phyloP scores from a whole-genome alignment of 306 rosid genomes.

The Dicorynia guianensis region DNA sequence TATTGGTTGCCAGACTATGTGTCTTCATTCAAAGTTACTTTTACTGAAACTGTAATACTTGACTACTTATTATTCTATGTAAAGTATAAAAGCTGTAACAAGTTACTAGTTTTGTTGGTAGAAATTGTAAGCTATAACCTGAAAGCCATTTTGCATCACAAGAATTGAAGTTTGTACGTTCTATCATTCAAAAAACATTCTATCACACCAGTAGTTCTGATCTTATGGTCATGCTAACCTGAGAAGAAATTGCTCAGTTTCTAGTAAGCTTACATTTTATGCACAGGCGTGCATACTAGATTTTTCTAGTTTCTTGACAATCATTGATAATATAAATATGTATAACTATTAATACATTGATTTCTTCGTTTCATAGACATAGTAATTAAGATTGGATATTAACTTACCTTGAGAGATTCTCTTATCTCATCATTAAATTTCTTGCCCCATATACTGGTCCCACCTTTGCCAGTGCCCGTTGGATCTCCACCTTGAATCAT shows the following conservation, averaged over 20 bases:
- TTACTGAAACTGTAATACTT: too few relatives aligned
- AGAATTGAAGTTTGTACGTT: not conserved
- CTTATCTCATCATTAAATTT: conserved; percentile 92
- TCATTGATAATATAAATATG: too few relatives aligned
- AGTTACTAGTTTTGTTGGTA: too few relatives aligned
- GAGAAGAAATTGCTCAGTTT: not conserved
- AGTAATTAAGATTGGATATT: not conserved
- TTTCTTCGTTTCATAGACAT: not conserved
- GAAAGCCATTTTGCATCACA: not conserved
- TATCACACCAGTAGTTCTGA: conserved; percentile 3
- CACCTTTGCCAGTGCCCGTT: conserved; percentile 95
- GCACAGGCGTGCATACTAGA: not conserved
- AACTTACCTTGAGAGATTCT: conserved; percentile 85
- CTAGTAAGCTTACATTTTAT: not conserved
- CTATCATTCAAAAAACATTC: conserved; percentile 5
- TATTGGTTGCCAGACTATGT: too few relatives aligned
- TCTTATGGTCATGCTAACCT: not conserved
- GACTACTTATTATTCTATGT: too few relatives aligned
- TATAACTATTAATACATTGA: not conserved
- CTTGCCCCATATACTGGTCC: conserved; percentile 95
- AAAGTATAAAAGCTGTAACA: too few relatives aligned
- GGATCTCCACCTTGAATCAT: conserved; percentile 99
- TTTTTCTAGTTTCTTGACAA: conserved; percentile 1
- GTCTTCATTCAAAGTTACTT: too few relatives aligned
- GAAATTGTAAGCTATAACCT: too few relatives aligned